A percentile compares a stretch with the other conserved stretches of the same genome.
Conservation (phyloP, 306 rosid species). For the Crataegus laevigata region DNA sequence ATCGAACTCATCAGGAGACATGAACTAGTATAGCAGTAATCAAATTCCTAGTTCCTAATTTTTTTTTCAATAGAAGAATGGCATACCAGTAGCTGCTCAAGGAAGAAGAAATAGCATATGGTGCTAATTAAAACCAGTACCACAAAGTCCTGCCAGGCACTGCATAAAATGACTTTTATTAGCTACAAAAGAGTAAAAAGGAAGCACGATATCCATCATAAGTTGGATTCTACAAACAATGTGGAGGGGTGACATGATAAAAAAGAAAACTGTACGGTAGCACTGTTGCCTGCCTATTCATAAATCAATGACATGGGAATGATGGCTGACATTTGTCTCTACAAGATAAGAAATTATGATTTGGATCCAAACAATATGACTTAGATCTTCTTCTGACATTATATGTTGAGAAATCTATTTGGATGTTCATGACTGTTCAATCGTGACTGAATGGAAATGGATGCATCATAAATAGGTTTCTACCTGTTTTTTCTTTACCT, state of each 20-base stretch:
- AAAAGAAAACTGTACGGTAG: not conserved
- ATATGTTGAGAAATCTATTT: not conserved
- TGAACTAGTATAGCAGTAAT: not conserved
- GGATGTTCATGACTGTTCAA: not conserved
- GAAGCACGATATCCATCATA: not conserved
- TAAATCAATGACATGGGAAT: not conserved
- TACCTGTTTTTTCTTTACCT: not conserved
- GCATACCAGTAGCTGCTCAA: slow-evolving; percentile 96
- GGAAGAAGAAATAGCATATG: slow-evolving; percentile 93
- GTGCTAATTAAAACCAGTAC: slow-evolving; percentile 89
- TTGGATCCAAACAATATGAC: not conserved
- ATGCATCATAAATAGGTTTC: not conserved
- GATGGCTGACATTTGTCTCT: not conserved
- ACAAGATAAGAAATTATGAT: not conserved
- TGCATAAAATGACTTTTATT: slow-evolving; percentile 22
- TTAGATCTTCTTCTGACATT: not conserved
- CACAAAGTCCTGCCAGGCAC: slow-evolving; percentile 98
- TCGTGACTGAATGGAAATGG: not conserved
- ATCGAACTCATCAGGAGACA: slow-evolving; percentile 5
- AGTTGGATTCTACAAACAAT: not conserved
- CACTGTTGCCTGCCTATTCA: not conserved
- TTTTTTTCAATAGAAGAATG: slow-evolving; percentile 15
- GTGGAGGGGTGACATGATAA: not conserved
- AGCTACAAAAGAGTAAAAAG: not conserved
- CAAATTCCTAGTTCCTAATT: slow-evolving; percentile 11